Conservation (phyloP, 2,329 filamentous ascomycete species). For the Clonostachys solani region DNA sequence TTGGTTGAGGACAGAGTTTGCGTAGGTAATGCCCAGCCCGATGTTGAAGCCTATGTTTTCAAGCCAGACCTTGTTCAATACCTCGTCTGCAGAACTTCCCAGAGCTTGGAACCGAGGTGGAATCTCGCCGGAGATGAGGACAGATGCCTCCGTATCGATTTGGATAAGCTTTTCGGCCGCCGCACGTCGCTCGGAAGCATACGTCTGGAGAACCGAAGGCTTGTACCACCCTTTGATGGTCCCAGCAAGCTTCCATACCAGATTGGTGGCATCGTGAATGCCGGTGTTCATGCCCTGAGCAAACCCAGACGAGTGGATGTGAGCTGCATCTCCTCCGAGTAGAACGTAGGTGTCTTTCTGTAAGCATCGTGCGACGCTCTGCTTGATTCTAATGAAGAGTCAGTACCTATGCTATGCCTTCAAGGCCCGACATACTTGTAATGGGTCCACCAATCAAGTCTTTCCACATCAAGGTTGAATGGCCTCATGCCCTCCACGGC, state of each 20-base stretch:
- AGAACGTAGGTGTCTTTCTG: constrained; percentile 1
- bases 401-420: not conserved
- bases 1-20: constrained; percentile 37
- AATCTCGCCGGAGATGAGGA: constrained; percentile 32
- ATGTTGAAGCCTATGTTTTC: constrained; percentile 59
- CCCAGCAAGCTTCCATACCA: constrained; percentile 42
- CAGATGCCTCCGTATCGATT: constrained; percentile 29
- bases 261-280: constrained; percentile 35
- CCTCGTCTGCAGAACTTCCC: constrained; percentile 31
- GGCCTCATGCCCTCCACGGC: constrained; percentile 36
- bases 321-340: constrained; percentile 35
- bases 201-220: constrained; percentile 26
- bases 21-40: constrained; percentile 55
- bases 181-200: constrained; percentile 27
- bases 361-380: not conserved
- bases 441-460: constrained; percentile 50
- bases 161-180: constrained; percentile 29
- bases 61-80: constrained; percentile 51
- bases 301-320: constrained; percentile 40
- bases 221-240: constrained; percentile 14
- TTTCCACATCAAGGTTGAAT: constrained; percentile 32
- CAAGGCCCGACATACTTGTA: constrained; percentile 27
- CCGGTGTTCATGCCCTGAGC: constrained; percentile 29
- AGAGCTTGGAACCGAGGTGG: constrained; percentile 32
- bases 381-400: not conserved